Evolutionary conservation across 495 filamentous ascomycete genomes (phyloP).

Genomic region (Penicillium roqueforti): DNA sequence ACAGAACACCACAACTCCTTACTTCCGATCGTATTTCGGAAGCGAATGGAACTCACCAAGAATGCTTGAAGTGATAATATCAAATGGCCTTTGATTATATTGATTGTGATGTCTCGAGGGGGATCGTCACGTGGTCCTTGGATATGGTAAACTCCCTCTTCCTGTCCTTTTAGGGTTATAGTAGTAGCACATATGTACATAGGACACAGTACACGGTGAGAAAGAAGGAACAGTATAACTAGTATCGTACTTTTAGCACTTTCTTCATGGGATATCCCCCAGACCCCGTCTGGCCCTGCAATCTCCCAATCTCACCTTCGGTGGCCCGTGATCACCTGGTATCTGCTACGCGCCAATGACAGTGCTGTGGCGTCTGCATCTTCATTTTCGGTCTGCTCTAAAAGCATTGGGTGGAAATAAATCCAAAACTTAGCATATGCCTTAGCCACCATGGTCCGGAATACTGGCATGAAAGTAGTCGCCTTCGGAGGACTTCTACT

Average conservation of each 20-base stretch:
- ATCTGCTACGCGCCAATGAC: background rate
- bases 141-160: background rate
- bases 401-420: background rate
- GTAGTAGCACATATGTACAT: background rate
- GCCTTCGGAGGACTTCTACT: background rate
- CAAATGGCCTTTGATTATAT: background rate
- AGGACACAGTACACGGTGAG: background rate
- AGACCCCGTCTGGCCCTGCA: background rate
- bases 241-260: background rate
- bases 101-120: background rate
- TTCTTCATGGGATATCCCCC: background rate
- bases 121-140: background rate
- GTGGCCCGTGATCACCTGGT: constrained; percentile 1
- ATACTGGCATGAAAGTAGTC: background rate
- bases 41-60: background rate
- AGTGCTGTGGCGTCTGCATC: background rate
- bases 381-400: background rate
- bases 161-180: background rate
- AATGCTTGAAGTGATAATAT: background rate
- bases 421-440: background rate
- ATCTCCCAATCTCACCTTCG: constrained; percentile 1
- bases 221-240: background rate
- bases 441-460: background rate
- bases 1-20: constrained; percentile 1
- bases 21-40: background rate